Conservation (phyloP, 164 flowering plant species). For the Kingdonia uniflora region DNA sequence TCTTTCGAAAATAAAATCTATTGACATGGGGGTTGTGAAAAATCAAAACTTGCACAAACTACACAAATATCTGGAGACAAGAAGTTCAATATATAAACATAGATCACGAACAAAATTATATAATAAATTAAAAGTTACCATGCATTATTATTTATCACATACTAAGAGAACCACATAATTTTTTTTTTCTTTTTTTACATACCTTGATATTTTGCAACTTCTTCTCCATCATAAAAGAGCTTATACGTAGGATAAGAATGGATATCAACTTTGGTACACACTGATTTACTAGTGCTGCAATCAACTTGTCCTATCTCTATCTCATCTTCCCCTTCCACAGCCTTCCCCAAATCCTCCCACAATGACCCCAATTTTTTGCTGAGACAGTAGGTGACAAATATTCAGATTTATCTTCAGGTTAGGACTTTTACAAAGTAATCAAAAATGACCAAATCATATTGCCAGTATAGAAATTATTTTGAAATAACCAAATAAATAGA, state of each 20-base stretch:
- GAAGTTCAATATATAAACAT: background rate
- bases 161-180: no score
- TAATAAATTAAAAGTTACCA: background rate
- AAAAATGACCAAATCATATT: no score
- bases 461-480: background rate
- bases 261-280: slow-evolving; percentile 79
- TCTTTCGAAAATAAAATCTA: no score
- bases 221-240: slow-evolving; percentile 90
- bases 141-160: background rate
- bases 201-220: slow-evolving; percentile 86
- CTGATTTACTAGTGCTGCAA: slow-evolving; percentile 55
- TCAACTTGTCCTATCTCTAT: slow-evolving; percentile 95
- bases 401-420: no score
- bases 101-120: background rate
- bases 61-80: background rate
- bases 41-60: no score
- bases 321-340: slow-evolving; percentile 85
- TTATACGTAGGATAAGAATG: slow-evolving; percentile 98
- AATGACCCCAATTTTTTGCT: slow-evolving; percentile 88
- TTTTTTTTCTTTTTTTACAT: no score
- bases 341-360: slow-evolving; percentile 88
- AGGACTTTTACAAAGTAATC: no score
- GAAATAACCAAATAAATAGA: background rate
- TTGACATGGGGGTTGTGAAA: no score
- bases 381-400: no score